phyloP scores from a whole-genome alignment of 306 rosid genomes.

The Hippophae tibetana region DNA sequence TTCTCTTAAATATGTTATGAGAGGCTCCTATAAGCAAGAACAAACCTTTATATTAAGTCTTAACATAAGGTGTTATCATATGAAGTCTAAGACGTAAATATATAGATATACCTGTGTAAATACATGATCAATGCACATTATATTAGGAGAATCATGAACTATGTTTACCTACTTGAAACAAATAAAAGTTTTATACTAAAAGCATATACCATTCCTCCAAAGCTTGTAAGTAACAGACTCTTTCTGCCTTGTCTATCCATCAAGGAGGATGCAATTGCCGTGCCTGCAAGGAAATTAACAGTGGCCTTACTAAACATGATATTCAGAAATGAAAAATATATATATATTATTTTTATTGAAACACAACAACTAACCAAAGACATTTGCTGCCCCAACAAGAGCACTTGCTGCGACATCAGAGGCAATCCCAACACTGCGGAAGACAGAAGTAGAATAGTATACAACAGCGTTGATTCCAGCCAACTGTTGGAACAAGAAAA shows the following conservation, averaged over 20 bases:
- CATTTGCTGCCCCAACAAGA: conserved; percentile 89
- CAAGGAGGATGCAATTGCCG: conserved; percentile 75
- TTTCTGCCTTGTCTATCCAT: conserved; percentile 88
- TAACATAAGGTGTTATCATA: too few relatives aligned
- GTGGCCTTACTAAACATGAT: conserved; percentile 10
- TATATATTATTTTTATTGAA: conserved; percentile 1
- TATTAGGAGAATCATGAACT: too few relatives aligned
- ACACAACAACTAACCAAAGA: conserved; percentile 51
- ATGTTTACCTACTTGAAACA: too few relatives aligned
- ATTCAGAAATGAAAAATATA: neutral
- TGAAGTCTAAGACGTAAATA: too few relatives aligned
- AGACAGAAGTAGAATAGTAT: conserved; percentile 86
- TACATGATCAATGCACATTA: too few relatives aligned
- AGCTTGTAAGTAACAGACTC: conserved; percentile 78
- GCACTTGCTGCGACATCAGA: conserved; percentile 99
- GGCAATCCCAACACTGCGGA: conserved; percentile 85
- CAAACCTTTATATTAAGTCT: too few relatives aligned
- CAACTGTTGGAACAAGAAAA: conserved; percentile 86
- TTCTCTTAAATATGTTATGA: too few relatives aligned
- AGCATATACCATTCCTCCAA: conserved; percentile 70
- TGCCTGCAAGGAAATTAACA: conserved; percentile 47
- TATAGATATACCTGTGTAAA: too few relatives aligned
- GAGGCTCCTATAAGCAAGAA: too few relatives aligned
- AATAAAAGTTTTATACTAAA: too few relatives aligned
- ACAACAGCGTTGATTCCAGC: conserved; percentile 96